Conservation (phyloP, 495 filamentous ascomycete species). For the Penicillium herquei region DNA sequence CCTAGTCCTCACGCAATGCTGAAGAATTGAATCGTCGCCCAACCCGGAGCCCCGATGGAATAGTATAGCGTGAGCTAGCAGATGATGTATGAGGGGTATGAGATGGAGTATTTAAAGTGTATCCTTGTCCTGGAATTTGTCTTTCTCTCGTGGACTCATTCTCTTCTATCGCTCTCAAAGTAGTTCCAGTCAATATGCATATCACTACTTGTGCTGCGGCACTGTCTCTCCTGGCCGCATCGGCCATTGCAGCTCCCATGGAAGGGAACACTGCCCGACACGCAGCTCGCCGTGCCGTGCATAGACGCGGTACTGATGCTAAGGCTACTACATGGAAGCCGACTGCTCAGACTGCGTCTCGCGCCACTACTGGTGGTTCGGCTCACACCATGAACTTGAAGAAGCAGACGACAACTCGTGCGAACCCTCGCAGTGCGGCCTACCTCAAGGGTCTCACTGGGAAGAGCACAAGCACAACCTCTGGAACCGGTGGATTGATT, state of each 20-base stretch:
- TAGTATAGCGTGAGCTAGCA: too few species aligned
- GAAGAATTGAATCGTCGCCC: too few species aligned
- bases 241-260: constrained; percentile 1
- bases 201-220: neutral
- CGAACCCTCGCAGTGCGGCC: constrained; percentile 4
- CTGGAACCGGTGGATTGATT: neutral
- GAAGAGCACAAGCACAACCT: neutral
- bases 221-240: constrained; percentile 2
- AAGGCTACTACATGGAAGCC: constrained; percentile 6
- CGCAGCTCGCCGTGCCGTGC: neutral
- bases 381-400: neutral
- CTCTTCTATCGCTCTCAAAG: neutral
- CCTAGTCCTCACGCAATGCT: too few species aligned
- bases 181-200: neutral
- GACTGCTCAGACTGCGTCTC: neutral
- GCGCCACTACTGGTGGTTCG: neutral
- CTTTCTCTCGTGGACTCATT: too few species aligned
- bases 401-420: neutral
- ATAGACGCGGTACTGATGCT: constrained; percentile 1
- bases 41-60: too few species aligned
- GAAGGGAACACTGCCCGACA: neutral
- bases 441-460: constrained; percentile 1
- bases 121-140: too few species aligned
- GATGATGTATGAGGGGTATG: too few species aligned
- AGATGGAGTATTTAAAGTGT: too few species aligned